Percentiles rank a stretch among this genome's conserved stretches.
These are phyloP conservation scores for Bacidia rubella DNA, from an alignment of 495 filamentous ascomycete species.

Conservation along the genomic window DNA sequence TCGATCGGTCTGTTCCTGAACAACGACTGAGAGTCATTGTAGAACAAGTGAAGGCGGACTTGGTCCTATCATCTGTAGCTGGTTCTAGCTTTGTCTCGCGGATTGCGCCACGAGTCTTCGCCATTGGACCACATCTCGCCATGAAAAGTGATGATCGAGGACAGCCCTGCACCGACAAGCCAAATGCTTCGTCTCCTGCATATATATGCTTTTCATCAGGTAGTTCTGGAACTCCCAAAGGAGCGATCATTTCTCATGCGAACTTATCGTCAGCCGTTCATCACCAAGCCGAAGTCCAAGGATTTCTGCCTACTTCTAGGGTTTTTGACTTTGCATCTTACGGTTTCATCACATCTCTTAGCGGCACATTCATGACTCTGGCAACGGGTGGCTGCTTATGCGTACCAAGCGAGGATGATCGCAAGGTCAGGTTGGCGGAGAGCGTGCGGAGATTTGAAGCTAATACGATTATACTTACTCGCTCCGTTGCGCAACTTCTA, in stretches of 20 bases:
- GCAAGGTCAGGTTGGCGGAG: conserved; percentile 34
- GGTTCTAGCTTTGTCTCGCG: conserved; percentile 9
- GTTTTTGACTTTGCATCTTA: conserved; percentile 41
- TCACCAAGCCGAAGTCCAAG: conserved; percentile 27
- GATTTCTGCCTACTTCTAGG: conserved; percentile 25
- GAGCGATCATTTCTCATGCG: conserved; percentile 31
- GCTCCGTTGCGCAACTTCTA: conserved; percentile 34
- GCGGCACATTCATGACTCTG: conserved; percentile 34
- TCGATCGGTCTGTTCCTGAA: conserved; percentile 43
- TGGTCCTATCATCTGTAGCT: conserved; percentile 6
- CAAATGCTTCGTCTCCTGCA: background rate
- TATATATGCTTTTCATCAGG: background rate
- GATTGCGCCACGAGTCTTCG: background rate
- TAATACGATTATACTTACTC: conserved; percentile 36
- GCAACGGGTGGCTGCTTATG: conserved; percentile 45
- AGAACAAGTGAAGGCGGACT: conserved; percentile 28
- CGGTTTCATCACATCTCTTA: conserved; percentile 36
- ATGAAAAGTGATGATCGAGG: background rate
- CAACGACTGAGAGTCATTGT: conserved; percentile 40
- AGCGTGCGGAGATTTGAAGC: conserved; percentile 35
- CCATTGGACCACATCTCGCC: background rate
- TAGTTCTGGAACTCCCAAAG: conserved; percentile 39
- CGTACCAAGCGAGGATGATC: conserved; percentile 43
- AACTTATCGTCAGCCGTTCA: conserved; percentile 34
- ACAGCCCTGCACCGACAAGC: background rate